Percentiles rank a stretch among this genome's conserved stretches.
phyloP scores from a whole-genome alignment of 139 green algal species.

The Desmodesmus armatus region DNA sequence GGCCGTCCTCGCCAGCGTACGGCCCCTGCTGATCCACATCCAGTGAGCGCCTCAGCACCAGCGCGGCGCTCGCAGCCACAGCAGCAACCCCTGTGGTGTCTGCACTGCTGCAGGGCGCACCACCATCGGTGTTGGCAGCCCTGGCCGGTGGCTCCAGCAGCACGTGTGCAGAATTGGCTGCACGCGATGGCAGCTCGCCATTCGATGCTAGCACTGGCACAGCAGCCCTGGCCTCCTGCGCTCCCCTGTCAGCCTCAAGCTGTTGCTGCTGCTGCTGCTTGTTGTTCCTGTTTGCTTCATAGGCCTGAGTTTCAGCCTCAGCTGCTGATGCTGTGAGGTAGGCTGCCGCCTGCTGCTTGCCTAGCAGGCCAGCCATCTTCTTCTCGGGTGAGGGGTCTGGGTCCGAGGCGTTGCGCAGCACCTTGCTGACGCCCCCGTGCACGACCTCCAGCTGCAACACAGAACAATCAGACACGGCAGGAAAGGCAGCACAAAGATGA shows the following conservation, averaged over 20 bases:
- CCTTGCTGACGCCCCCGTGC: slow-evolving; percentile 49
- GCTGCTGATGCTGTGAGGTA: slow-evolving; percentile 20
- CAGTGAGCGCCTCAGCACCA: background rate
- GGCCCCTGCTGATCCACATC: too few relatives aligned
- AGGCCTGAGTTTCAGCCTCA: background rate
- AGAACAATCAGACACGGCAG: background rate
- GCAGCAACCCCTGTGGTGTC: background rate
- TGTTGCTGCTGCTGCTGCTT: slow-evolving; percentile 1
- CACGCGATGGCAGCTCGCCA: too few relatives aligned
- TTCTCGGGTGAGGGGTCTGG: background rate
- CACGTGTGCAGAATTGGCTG: background rate
- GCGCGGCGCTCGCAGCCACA: background rate
- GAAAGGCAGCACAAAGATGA: background rate
- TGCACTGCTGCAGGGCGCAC: background rate
- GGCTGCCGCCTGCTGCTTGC: slow-evolving; percentile 13
- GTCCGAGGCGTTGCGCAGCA: slow-evolving; percentile 45
- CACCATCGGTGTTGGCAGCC: background rate
- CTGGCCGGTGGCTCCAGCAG: background rate
- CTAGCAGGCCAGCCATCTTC: slow-evolving; percentile 17
- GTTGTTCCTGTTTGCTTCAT: background rate
- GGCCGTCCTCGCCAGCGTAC: too few relatives aligned
- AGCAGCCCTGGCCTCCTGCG: background rate
- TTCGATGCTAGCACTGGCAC: too few relatives aligned
- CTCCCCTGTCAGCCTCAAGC: background rate
- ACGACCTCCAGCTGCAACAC: slow-evolving; percentile 52